Evolutionary conservation across 306 rosid genomes (phyloP).

Genomic region (Rosa lucieae): DNA sequence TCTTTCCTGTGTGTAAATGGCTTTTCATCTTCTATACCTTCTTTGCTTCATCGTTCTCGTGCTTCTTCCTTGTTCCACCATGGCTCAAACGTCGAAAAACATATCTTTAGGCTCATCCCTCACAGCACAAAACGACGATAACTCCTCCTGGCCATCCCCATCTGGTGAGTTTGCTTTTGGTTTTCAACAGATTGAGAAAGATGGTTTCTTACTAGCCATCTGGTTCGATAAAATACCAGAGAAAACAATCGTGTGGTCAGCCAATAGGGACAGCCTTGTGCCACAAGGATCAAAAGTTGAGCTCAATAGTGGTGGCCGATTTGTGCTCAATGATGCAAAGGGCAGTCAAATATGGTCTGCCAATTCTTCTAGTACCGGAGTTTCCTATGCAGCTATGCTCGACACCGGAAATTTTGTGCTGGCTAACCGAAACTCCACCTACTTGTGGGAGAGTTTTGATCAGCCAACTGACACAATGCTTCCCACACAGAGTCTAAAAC

Average conservation of each 20-base stretch:
- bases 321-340: neutral
- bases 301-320: neutral
- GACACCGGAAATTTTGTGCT: neutral
- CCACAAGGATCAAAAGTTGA: neutral
- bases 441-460: neutral
- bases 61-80: neutral
- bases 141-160: neutral
- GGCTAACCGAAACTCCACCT: neutral
- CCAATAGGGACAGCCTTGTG: neutral
- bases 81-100: neutral
- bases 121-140: neutral
- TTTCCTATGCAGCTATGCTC: neutral
- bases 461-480: neutral
- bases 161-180: neutral
- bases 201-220: neutral
- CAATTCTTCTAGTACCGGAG: neutral
- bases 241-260: neutral
- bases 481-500: neutral
- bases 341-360: neutral
- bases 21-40: neutral
- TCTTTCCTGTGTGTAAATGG: neutral
- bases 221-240: neutral
- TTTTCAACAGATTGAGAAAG: neutral
- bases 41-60: neutral
- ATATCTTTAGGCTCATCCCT: neutral